These are phyloP conservation scores for Hymenoscyphus linearis DNA, from an alignment of 2,329 filamentous ascomycete species.

Conservation along the genomic window DNA sequence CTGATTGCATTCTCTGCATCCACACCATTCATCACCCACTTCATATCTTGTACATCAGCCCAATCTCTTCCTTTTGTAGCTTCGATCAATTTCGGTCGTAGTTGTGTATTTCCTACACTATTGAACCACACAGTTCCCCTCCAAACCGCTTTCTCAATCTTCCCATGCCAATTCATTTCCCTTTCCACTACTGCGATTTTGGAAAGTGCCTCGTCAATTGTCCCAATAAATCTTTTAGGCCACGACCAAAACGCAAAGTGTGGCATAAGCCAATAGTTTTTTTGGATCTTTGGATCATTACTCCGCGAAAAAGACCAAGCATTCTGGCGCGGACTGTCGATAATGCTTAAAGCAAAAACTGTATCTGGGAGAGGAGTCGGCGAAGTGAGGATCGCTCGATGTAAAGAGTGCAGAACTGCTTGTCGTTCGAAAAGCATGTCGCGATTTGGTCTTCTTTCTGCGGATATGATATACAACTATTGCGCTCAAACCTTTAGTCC, in stretches of 20 bases:
- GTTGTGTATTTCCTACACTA: conserved; percentile 22
- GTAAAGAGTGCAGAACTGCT: conserved; percentile 48
- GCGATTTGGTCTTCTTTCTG: conserved; percentile 30
- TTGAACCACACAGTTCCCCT: conserved; percentile 48
- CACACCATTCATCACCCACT: conserved; percentile 19
- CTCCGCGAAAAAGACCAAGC: conserved; percentile 45
- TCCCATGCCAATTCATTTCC: conserved; percentile 27
- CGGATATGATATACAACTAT: conserved; percentile 40
- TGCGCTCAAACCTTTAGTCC: conserved; percentile 16
- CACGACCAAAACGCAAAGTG: conserved; percentile 53
- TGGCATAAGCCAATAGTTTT: conserved; percentile 45
- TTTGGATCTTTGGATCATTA: conserved; percentile 34
- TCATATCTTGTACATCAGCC: conserved; percentile 44
- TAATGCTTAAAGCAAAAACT: conserved; percentile 47
- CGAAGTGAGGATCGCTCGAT: conserved; percentile 46
- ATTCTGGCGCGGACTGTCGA: conserved; percentile 42
- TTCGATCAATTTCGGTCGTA: conserved; percentile 22
- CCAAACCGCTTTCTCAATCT: conserved; percentile 44
- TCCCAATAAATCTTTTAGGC: conserved; percentile 45
- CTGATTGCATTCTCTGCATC: conserved; percentile 42
- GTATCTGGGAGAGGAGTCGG: conserved; percentile 45
- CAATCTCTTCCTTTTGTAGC: conserved; percentile 34
- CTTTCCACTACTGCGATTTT: conserved; percentile 38
- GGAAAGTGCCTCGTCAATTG: conserved; percentile 36
- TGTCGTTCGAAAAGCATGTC: conserved; percentile 37